These are phyloP conservation scores for Pisolithus sp. DNA, from an alignment of 768 basidiomycete species.

Conservation along the genomic window DNA sequence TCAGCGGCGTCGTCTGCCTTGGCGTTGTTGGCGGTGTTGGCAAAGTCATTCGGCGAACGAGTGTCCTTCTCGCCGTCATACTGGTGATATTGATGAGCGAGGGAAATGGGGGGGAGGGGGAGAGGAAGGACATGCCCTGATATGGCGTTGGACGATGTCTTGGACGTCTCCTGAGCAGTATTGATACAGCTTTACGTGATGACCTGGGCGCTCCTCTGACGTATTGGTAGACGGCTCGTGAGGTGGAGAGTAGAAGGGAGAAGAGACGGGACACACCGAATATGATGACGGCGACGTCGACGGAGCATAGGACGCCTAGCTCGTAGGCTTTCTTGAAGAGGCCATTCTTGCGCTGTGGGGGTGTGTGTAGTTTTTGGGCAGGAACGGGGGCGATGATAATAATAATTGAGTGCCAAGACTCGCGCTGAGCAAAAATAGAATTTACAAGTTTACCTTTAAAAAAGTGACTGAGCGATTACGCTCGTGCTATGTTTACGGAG, in stretches of 20 bases:
- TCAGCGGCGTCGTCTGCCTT: conserved; percentile 19
- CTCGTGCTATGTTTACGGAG: conserved; percentile 68
- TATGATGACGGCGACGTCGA: conserved; percentile 84
- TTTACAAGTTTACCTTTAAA: conserved; percentile 61
- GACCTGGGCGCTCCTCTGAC: conserved; percentile 71
- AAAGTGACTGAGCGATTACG: conserved; percentile 89
- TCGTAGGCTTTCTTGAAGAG: conserved; percentile 91
- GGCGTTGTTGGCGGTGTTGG: conserved; percentile 26
- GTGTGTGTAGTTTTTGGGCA: conserved; percentile 5
- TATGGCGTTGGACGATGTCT: conserved; percentile 63
- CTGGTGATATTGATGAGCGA: conserved; percentile 18
- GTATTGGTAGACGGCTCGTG: conserved; percentile 24
- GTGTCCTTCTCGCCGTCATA: conserved; percentile 48
- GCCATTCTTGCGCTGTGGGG: conserved; percentile 72
- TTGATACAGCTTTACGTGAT: conserved; percentile 76
- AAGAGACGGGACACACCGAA: conserved; percentile 48
- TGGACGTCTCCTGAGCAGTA: conserved; percentile 71
- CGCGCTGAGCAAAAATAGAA: conserved; percentile 53
- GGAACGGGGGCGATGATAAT: conserved; percentile 26
- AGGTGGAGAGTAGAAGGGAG: not conserved
- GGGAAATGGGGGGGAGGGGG: not conserved
- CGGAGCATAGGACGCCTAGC: conserved; percentile 84
- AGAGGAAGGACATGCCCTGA: conserved; percentile 35
- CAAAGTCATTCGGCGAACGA: conserved; percentile 44
- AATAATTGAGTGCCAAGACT: conserved; percentile 34